These are phyloP conservation scores for Nakaseomyces sp. DNA, from an alignment of 1,139 yeast species.

Conservation along the genomic window DNA sequence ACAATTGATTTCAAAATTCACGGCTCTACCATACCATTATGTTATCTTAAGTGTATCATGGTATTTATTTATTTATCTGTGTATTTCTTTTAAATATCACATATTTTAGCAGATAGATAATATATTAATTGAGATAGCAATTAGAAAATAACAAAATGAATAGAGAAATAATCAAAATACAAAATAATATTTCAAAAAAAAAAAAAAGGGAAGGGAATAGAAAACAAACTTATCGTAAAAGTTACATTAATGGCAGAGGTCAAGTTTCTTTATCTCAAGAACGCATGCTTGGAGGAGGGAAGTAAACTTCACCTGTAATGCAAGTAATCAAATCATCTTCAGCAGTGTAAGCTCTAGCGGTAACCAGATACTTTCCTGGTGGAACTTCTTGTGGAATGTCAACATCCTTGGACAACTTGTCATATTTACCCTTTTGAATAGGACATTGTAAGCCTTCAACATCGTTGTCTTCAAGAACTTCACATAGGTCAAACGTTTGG, in stretches of 20 bases:
- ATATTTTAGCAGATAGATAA: not conserved
- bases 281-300: constrained; percentile 32
- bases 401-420: constrained; percentile 54
- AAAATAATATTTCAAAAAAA: too few relatives aligned
- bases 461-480: constrained; percentile 73
- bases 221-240: too few relatives aligned
- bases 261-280: too few relatives aligned
- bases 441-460: constrained; percentile 59
- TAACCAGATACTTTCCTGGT: constrained; percentile 81
- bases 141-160: too few relatives aligned
- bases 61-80: too few relatives aligned
- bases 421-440: constrained; percentile 56
- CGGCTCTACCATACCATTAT: too few relatives aligned
- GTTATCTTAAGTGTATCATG: too few relatives aligned
- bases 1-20: too few relatives aligned
- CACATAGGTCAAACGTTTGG: constrained; percentile 86
- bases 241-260: too few relatives aligned
- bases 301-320: constrained; percentile 67
- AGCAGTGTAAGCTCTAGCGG: constrained; percentile 80
- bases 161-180: too few relatives aligned
- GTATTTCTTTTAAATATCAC: not conserved
- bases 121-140: too few relatives aligned
- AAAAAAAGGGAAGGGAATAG: too few relatives aligned
- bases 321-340: constrained; percentile 80
- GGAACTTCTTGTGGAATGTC: constrained; percentile 91